Evolutionary conservation across 257 asterid species (phyloP).

Genomic region (Solanum pinnatisectum): DNA sequence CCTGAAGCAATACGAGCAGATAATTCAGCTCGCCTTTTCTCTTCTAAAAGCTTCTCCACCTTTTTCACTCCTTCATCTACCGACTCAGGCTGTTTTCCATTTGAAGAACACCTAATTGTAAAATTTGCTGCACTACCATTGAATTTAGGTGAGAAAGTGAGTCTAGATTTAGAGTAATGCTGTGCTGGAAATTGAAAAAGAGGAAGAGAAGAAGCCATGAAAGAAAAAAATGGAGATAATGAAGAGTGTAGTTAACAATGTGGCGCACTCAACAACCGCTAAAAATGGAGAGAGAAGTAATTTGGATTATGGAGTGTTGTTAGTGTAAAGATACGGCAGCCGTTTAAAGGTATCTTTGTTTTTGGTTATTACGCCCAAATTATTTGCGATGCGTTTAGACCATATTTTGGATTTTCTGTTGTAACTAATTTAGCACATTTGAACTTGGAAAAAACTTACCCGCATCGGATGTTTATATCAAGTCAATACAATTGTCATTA

Average conservation of each 20-base stretch:
- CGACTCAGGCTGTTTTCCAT: slow-evolving; percentile 28
- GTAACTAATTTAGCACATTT: no score
- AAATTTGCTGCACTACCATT: slow-evolving; percentile 32
- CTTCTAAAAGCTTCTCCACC: slow-evolving; percentile 50
- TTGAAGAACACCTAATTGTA: slow-evolving; percentile 44
- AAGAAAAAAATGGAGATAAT: not conserved
- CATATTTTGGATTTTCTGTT: no score
- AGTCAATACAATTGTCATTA: no score
- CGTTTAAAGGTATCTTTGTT: not conserved
- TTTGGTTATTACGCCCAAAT: not conserved
- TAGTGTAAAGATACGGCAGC: not conserved
- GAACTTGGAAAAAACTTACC: not conserved
- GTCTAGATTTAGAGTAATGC: slow-evolving; percentile 6
- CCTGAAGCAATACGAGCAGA: slow-evolving; percentile 89
- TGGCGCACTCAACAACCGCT: slow-evolving; percentile 14
- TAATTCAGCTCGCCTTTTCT: slow-evolving; percentile 68
- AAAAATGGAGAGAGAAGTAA: not conserved
- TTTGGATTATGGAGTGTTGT: not conserved
- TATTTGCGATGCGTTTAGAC: no score
- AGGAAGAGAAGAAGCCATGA: slow-evolving; percentile 55
- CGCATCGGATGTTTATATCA: no score
- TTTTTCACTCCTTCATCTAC: slow-evolving; percentile 37
- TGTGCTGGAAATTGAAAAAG: slow-evolving; percentile 27
- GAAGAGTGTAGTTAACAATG: not conserved
- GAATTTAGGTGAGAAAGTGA: not conserved